Conservation (phyloP, 495 filamentous ascomycete species). For the Talaromyces adpressus region DNA sequence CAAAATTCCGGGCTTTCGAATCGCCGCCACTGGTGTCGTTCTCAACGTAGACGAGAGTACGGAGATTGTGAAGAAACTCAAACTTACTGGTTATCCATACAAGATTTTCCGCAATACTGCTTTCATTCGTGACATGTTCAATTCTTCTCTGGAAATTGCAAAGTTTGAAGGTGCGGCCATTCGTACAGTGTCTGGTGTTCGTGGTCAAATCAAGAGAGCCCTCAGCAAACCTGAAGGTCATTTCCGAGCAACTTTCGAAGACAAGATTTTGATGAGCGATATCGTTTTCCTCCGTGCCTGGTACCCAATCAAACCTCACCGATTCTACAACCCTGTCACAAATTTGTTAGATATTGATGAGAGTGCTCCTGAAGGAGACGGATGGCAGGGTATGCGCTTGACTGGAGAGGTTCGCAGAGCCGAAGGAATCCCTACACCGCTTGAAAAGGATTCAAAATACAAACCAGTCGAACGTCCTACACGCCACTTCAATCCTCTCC, state of each 20-base stretch:
- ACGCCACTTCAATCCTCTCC: conserved; percentile 90
- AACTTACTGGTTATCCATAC: conserved; percentile 82
- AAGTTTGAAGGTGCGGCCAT: conserved; percentile 97
- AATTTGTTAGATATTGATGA: conserved; percentile 62
- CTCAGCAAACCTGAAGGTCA: conserved; percentile 86
- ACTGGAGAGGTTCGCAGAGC: conserved; percentile 89
- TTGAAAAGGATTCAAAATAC: conserved; percentile 75
- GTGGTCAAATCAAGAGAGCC: conserved; percentile 94
- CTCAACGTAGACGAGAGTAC: conserved; percentile 86
- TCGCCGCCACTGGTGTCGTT: conserved; percentile 90
- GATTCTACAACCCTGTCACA: conserved; percentile 94
- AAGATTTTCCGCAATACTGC: conserved; percentile 99
- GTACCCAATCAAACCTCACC: conserved; percentile 90
- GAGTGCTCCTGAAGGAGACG: conserved; percentile 26
- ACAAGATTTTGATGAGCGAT: conserved; percentile 94
- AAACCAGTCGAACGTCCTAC: conserved; percentile 68
- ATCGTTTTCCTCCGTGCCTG: conserved; percentile 93
- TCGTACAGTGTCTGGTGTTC: conserved; percentile 88
- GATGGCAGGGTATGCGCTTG: conserved; percentile 83
- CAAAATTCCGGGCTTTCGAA: conserved; percentile 82
- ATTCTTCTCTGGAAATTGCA: conserved; percentile 80
- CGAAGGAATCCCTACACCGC: conserved; percentile 66
- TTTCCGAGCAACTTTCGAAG: conserved; percentile 95
- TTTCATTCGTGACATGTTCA: conserved; percentile 99
- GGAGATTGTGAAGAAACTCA: conserved; percentile 98